Evolutionary conservation across 208 protist species (phyloP), one percentile per base, ranked within the genome.

Genomic region (Trypanosoma melophagium): DNA sequence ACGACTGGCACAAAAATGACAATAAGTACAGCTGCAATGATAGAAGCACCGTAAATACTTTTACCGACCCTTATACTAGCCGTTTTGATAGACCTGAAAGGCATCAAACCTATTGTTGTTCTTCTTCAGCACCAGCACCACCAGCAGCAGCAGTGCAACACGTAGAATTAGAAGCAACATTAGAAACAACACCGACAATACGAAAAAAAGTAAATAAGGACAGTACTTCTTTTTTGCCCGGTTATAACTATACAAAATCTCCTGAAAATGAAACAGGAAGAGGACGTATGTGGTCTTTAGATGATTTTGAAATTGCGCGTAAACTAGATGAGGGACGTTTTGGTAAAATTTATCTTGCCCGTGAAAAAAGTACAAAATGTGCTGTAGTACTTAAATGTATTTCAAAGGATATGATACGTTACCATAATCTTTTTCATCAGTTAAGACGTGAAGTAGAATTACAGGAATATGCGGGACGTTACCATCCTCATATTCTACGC

Each of bases 401-500:
- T 17, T 69, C 63, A 10, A 81, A 81, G 41, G 76, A 81, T 16
- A 68, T 68, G 69, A 62, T 86, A 16, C 69, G 76, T 47, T 69
- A 63, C 44, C 69, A 80, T 53, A 61, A 79, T n/a, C 76, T 98
- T 10, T 42, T 86, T 28, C 78, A 94, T 47, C 97, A 98, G 72
- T 59, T 99, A 17, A 59, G 85, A 45, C 74, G 95, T 8, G 98
- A 99, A 69, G 95, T 99, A 57, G 97, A 99, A 55, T 98, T 99
- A 28, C 98, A 99, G 74, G 83, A 90, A 12, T 94, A 98, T 28
- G 65, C 72, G 14, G 75, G 70, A 8, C 76, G 79, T 25, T 87
- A 86, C 38, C 95, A 98, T 72, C 67, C 78, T 13, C 97, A 99
- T 65, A 93, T 99, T 38, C 74, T 99, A 41, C 79, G 91, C n/a